phyloP scores from a whole-genome alignment of 73 alveolate genomes.

The Paramecium caudatum region DNA sequence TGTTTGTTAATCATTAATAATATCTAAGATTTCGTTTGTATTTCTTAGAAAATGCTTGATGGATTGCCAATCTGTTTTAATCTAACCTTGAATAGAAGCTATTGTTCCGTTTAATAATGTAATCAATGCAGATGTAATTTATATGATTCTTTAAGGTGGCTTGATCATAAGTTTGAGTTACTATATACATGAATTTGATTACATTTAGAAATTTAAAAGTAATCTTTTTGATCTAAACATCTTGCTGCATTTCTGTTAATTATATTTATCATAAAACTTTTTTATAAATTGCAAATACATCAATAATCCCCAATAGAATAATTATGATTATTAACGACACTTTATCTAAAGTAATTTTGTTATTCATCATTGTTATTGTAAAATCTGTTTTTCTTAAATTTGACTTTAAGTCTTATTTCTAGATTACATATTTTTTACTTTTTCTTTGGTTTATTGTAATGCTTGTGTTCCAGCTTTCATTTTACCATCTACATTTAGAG shows the following conservation, averaged over 20 bases:
- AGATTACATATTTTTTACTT: background rate
- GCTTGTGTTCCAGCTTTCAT: background rate
- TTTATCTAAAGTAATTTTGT: background rate
- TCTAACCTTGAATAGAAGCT: conserved; percentile 19
- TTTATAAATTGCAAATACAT: background rate
- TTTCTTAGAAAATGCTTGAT: background rate
- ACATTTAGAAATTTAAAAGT: conserved; percentile 54
- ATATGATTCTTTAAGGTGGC: conserved; percentile 27
- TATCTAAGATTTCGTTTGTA: conserved; percentile 47
- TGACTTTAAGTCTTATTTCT: conserved; percentile 33
- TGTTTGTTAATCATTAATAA: background rate
- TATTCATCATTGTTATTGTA: conserved; percentile 5
- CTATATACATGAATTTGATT: background rate
- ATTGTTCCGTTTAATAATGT: conserved; percentile 55
- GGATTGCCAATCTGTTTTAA: conserved; percentile 14
- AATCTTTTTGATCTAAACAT: background rate
- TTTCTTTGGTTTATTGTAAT: conserved; percentile 20
- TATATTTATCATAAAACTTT: background rate
- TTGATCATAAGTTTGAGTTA: conserved; percentile 48
- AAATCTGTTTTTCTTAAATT: conserved; percentile 4
- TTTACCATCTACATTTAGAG: background rate
- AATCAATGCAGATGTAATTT: conserved; percentile 22
- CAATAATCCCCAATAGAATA: background rate
- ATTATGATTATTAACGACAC: background rate
- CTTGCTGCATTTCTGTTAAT: conserved; percentile 39